Evolutionary conservation across 2,329 filamentous ascomycete species (phyloP).

Genomic region (Fusarium praegraminearum): DNA sequence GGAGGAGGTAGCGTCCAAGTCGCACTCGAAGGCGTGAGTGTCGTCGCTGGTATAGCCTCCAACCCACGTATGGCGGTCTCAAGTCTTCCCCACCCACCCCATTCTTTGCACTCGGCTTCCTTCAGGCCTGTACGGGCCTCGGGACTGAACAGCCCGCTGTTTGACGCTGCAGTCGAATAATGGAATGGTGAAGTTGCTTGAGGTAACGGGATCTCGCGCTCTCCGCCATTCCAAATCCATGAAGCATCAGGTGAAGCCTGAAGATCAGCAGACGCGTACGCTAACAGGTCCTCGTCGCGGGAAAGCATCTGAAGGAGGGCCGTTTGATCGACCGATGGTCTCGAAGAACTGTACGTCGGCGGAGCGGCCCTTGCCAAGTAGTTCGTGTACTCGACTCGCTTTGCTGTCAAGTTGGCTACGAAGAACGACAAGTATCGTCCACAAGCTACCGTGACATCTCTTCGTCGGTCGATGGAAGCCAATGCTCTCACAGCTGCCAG

Average conservation of each 20-base stretch:
- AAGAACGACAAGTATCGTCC: constrained; percentile 88
- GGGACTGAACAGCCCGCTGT: constrained; percentile 58
- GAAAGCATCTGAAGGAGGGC: constrained; percentile 51
- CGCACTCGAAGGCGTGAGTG: constrained; percentile 50
- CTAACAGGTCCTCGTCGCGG: constrained; percentile 87
- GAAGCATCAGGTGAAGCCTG: constrained; percentile 81
- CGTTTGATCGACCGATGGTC: constrained; percentile 50
- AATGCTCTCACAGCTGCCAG: constrained; percentile 78
- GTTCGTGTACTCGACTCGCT: constrained; percentile 60
- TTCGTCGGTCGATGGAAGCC: constrained; percentile 75
- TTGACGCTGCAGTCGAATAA: constrained; percentile 43
- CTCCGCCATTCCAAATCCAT: constrained; percentile 83
- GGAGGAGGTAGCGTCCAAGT: constrained; percentile 53
- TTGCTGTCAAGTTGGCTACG: constrained; percentile 71
- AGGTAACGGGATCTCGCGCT: constrained; percentile 57
- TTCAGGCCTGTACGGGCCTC: constrained; percentile 65
- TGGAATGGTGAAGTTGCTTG: constrained; percentile 37
- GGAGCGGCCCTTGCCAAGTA: constrained; percentile 54
- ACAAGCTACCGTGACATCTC: constrained; percentile 80
- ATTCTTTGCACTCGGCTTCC: constrained; percentile 71
- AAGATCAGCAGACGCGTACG: constrained; percentile 86
- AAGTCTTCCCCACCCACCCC: constrained; percentile 84
- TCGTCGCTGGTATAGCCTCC: constrained; percentile 42
- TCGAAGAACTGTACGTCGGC: constrained; percentile 48
- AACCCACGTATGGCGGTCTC: constrained; percentile 61